These are phyloP conservation scores for Sarcodon sp. DNA, from an alignment of 768 basidiomycete species.

Conservation along the genomic window DNA sequence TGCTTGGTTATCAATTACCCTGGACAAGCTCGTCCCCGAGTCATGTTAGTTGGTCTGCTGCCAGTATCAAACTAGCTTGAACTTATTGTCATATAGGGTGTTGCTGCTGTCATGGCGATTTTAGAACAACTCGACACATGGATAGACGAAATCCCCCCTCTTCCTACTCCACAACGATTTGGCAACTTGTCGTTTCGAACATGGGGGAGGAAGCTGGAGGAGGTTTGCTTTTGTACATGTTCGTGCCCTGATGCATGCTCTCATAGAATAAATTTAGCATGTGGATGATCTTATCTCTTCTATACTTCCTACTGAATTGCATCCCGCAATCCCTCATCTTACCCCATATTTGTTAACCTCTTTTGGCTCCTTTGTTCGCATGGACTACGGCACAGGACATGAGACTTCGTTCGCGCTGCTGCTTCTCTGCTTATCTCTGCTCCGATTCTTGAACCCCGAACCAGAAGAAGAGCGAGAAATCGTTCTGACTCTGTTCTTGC, in stretches of 20 bases:
- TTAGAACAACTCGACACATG: slow-evolving; percentile 57
- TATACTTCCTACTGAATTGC: slow-evolving; percentile 34
- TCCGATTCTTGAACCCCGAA: slow-evolving; percentile 48
- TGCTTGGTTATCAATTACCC: slow-evolving; percentile 52
- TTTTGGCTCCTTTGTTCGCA: slow-evolving; percentile 81
- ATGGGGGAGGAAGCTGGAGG: slow-evolving; percentile 70
- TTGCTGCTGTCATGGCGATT: slow-evolving; percentile 29
- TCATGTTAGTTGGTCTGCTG: slow-evolving; percentile 10
- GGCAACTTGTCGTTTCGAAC: slow-evolving; percentile 86
- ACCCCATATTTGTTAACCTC: slow-evolving; percentile 70
- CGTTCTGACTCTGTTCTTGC: slow-evolving; percentile 51
- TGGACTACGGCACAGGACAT: slow-evolving; percentile 97
- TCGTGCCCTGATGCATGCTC: slow-evolving; percentile 3
- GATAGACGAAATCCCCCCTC: slow-evolving; percentile 75
- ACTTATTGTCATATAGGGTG: background rate
- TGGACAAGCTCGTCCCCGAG: slow-evolving; percentile 14
- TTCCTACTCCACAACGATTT: slow-evolving; percentile 67
- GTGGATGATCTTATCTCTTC: slow-evolving; percentile 33
- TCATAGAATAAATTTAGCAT: slow-evolving; percentile 24
- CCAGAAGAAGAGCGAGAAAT: slow-evolving; percentile 48
- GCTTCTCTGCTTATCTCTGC: slow-evolving; percentile 56
- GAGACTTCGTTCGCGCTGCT: slow-evolving; percentile 83
- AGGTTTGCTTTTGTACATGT: slow-evolving; percentile 32
- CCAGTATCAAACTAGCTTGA: background rate
- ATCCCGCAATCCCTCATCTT: slow-evolving; percentile 43